Conservation (phyloP, 2,329 filamentous ascomycete species). For the Pseudogymnoascus sp. region DNA sequence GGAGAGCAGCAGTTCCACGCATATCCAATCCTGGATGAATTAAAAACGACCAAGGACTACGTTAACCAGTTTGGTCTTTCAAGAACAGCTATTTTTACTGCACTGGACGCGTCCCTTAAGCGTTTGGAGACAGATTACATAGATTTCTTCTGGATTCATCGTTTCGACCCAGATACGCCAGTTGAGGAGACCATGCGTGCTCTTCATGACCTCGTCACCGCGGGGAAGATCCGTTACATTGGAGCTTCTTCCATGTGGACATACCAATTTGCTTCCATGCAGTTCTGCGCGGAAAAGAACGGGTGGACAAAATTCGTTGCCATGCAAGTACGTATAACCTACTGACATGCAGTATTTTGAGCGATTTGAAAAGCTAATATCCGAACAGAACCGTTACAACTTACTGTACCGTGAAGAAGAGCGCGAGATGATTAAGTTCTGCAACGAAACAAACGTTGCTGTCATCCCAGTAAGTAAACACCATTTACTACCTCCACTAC, state of each 20-base stretch:
- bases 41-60: conserved; percentile 40
- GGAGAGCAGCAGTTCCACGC: conserved; percentile 33
- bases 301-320: conserved; percentile 48
- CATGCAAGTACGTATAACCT: conserved; percentile 30
- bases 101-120: conserved; percentile 50
- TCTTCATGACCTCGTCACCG: conserved; percentile 49
- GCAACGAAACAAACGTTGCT: conserved; percentile 35
- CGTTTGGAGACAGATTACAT: conserved; percentile 49
- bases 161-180: conserved; percentile 42
- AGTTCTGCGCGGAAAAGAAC: conserved; percentile 42
- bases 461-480: conserved; percentile 27
- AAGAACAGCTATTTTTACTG: conserved; percentile 56
- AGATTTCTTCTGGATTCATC: conserved; percentile 52
- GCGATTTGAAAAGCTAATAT: not conserved
- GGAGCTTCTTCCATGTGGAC: conserved; percentile 42
- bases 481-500: not conserved
- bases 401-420: conserved; percentile 50
- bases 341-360: not conserved
- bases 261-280: conserved; percentile 41
- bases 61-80: conserved; percentile 40
- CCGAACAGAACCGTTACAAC: conserved; percentile 43
- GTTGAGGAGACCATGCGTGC: conserved; percentile 54
- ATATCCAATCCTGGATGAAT: conserved; percentile 17
- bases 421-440: conserved; percentile 35
- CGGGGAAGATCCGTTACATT: conserved; percentile 48